phyloP scores from a whole-genome alignment of 2,329 filamentous ascomycete genomes.

The Stagonosporopsis tanaceti region DNA sequence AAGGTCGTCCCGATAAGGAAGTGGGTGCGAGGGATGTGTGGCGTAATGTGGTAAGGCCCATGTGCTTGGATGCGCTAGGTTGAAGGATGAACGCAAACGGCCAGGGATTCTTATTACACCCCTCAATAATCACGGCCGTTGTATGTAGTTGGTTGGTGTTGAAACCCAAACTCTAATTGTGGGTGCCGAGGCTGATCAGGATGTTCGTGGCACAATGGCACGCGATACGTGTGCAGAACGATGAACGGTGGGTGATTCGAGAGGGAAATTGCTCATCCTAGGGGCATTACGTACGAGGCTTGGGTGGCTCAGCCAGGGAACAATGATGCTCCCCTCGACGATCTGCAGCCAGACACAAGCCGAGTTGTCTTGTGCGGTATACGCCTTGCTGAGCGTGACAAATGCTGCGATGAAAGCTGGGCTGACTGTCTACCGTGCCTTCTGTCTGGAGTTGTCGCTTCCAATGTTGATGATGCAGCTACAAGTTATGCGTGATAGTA shows the following conservation, averaged over 20 bases:
- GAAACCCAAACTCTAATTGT: neutral
- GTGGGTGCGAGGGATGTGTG: constrained; percentile 8
- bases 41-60: neutral
- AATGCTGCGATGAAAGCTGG: neutral
- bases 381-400: neutral
- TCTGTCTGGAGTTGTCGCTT: neutral
- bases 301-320: neutral
- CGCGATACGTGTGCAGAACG: neutral
- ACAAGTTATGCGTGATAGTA: no score
- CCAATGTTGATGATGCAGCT: neutral
- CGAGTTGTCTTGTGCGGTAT: neutral
- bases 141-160: neutral
- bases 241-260: neutral
- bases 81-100: neutral
- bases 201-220: neutral
- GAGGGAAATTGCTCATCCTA: neutral
- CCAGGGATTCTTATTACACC: neutral
- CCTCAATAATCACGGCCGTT: neutral
- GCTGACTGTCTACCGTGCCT: neutral
- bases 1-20: constrained; percentile 10
- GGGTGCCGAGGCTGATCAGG: neutral
- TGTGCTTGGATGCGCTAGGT: neutral
- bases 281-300: constrained; percentile 3
- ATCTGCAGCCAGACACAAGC: no score
- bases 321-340: no score